These are phyloP conservation scores for Fremontodendron californicum DNA, from an alignment of 345 rosid genomes.

Conservation along the genomic window DNA sequence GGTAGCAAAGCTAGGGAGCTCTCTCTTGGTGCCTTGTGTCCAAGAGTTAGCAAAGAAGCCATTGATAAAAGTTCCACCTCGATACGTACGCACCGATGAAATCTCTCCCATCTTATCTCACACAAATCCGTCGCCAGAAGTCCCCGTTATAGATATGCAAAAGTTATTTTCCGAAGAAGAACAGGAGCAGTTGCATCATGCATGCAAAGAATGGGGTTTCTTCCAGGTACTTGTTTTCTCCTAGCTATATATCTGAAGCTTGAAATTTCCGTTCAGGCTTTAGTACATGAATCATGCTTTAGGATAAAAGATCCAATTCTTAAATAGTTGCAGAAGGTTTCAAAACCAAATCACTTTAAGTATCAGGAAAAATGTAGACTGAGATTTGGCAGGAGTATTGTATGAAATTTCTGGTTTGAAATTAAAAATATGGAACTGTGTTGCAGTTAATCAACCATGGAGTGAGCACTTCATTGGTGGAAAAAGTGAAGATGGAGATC, in stretches of 20 bases:
- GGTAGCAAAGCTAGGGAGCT: neutral
- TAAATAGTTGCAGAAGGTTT: too few relatives aligned
- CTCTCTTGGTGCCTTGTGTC: constrained; percentile 12
- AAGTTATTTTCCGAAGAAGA: constrained; percentile 11
- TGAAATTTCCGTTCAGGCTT: neutral
- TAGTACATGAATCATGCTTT: too few relatives aligned
- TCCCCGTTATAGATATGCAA: constrained; percentile 18
- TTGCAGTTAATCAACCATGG: constrained; percentile 24
- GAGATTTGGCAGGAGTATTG: neutral
- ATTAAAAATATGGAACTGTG: neutral
- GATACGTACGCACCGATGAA: constrained; percentile 7
- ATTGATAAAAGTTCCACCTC: constrained; percentile 11
- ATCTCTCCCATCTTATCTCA: neutral
- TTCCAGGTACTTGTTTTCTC: constrained; percentile 9
- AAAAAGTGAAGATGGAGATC: constrained; percentile 2
- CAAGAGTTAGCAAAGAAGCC: constrained; percentile 24
- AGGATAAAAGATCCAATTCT: too few relatives aligned
- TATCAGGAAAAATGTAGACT: neutral
- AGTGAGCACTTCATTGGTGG: constrained; percentile 8
- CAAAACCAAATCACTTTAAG: too few relatives aligned
- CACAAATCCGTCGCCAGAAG: neutral
- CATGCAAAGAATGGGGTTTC: constrained; percentile 25
- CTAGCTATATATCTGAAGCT: neutral
- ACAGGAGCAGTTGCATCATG: constrained; percentile 9
- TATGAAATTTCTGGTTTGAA: neutral